phyloP scores from a whole-genome alignment of 176 grass and related monocot species.

The Musa beccarii region DNA sequence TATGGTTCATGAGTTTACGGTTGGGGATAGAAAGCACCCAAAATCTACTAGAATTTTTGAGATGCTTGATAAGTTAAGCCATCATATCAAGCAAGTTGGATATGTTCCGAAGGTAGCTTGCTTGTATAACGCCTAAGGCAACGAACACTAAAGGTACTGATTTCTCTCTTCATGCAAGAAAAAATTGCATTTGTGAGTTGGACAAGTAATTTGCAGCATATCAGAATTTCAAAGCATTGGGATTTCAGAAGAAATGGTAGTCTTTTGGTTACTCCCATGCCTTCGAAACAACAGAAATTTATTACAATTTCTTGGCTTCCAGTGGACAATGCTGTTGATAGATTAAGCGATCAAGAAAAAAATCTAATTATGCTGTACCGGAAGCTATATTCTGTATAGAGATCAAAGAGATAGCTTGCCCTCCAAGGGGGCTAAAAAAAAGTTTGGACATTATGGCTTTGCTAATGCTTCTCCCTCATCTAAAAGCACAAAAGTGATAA shows the following conservation, averaged over 20 bases:
- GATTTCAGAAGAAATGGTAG: background rate
- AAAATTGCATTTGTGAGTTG: background rate
- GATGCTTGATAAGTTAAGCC: constrained; percentile 58
- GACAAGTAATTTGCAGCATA: background rate
- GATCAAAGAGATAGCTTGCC: too few relatives aligned
- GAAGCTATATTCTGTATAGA: too few relatives aligned
- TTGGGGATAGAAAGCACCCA: constrained; percentile 44
- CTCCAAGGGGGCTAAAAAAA: too few relatives aligned
- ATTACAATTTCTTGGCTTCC: background rate
- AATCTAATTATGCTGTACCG: too few relatives aligned
- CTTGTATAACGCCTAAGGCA: background rate
- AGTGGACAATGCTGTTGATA: too few relatives aligned
- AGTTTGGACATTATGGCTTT: too few relatives aligned
- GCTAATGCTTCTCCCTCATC: too few relatives aligned
- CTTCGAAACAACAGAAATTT: background rate
- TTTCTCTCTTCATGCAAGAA: background rate
- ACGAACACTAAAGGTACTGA: background rate
- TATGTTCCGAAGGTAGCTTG: constrained; percentile 22
- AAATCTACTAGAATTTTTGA: constrained; percentile 27
- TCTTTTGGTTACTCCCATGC: background rate
- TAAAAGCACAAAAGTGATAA: too few relatives aligned
- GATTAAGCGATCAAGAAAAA: too few relatives aligned
- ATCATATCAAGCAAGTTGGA: constrained; percentile 39
- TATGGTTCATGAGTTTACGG: constrained; percentile 55
- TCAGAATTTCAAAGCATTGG: too few relatives aligned